These are phyloP conservation scores for Sordaria brevicollis DNA, from an alignment of 495 filamentous ascomycete species.

Conservation along the genomic window DNA sequence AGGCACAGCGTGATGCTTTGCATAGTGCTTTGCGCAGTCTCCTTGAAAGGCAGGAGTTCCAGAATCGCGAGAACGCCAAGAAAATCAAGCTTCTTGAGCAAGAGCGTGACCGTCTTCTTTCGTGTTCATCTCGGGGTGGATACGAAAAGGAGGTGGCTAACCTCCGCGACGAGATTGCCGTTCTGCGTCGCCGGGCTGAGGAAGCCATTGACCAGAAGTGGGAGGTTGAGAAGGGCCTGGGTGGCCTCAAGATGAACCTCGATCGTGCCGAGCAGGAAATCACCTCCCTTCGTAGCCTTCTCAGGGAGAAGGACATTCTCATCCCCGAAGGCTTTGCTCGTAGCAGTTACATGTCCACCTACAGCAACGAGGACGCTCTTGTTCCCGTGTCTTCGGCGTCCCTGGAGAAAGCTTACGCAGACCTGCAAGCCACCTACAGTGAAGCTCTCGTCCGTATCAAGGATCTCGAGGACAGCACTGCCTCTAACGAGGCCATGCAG, in stretches of 20 bases:
- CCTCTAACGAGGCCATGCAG: conserved; percentile 41
- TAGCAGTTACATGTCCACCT: conserved; percentile 24
- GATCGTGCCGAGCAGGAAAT: conserved; percentile 95
- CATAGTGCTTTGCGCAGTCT: conserved; percentile 76
- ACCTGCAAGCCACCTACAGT: conserved; percentile 55
- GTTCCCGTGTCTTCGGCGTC: conserved; percentile 54
- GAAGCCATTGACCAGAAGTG: conserved; percentile 95
- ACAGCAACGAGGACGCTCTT: conserved; percentile 12
- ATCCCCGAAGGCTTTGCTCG: conserved; percentile 47
- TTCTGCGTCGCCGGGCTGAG: conserved; percentile 78
- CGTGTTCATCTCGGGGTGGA: conserved; percentile 57
- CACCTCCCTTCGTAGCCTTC: conserved; percentile 60
- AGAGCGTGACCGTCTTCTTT: conserved; percentile 65
- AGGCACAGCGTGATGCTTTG: conserved; percentile 85
- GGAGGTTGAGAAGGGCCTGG: conserved; percentile 88
- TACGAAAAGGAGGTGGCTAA: conserved; percentile 73
- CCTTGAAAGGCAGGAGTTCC: conserved; percentile 77
- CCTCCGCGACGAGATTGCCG: conserved; percentile 74
- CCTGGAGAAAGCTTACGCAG: conserved; percentile 65
- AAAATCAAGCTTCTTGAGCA: conserved; percentile 62
- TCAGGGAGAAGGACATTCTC: conserved; percentile 80
- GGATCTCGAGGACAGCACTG: conserved; percentile 36
- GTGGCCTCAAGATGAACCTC: conserved; percentile 91
- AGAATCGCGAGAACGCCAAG: conserved; percentile 71
- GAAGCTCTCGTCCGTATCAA: conserved; percentile 46